Conservation (phyloP, 2,329 filamentous ascomycete genomes). For the Trichoderma sp. region DNA sequence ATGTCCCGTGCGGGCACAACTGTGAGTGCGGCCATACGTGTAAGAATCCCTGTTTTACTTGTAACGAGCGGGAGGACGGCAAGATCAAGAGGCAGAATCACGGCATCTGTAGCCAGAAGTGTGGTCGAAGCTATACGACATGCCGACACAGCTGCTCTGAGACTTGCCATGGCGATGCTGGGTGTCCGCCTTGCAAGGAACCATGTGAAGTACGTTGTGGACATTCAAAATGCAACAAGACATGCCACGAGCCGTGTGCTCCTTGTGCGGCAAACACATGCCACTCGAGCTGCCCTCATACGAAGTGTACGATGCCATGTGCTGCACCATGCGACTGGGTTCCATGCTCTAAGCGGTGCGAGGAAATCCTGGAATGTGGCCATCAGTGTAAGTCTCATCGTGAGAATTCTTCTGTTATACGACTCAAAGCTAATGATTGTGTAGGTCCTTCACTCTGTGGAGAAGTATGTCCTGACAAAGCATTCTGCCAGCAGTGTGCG, state of each 20-base stretch:
- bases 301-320: conserved; percentile 53
- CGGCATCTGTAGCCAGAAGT: conserved; percentile 45
- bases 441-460: conserved; percentile 58
- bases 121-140: conserved; percentile 47
- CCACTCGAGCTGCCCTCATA: conserved; percentile 54
- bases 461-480: conserved; percentile 53
- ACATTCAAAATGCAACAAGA: conserved; percentile 54
- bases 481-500: conserved; percentile 58
- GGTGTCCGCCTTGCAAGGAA: conserved; percentile 46
- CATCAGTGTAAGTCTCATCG: conserved; percentile 52
- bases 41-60: conserved; percentile 46
- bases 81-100: conserved; percentile 40
- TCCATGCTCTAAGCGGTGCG: conserved; percentile 62
- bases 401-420: neutral
- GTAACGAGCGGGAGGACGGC: conserved; percentile 39
- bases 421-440: neutral
- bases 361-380: conserved; percentile 51
- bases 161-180: conserved; percentile 49
- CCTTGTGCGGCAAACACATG: conserved; percentile 58
- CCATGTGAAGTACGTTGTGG: conserved; percentile 55
- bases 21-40: conserved; percentile 61
- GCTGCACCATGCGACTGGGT: conserved; percentile 65
- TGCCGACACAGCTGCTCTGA: conserved; percentile 55
- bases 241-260: conserved; percentile 58
- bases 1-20: conserved; percentile 40